Evolutionary conservation across 768 basidiomycete species (phyloP).

Genomic region (Leccinellum albellum): DNA sequence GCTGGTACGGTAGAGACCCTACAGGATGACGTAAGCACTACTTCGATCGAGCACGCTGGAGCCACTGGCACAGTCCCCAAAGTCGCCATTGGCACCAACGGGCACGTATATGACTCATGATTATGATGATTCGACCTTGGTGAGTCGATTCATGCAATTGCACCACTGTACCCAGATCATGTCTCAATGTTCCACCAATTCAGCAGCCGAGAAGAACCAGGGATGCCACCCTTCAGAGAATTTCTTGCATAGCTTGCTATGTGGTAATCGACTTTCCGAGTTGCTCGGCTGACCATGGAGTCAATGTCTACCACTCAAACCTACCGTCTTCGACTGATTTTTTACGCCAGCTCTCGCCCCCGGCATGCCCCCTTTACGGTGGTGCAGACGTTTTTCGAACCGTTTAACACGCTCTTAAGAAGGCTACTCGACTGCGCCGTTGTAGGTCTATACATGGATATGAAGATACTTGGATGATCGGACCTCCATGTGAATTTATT

Average conservation of each 20-base stretch:
- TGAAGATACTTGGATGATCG: neutral
- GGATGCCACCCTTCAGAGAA: neutral
- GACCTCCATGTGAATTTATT: neutral
- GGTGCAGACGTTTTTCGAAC: neutral
- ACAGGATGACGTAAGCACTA: slow-evolving; percentile 24
- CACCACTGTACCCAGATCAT: neutral
- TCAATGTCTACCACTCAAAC: neutral
- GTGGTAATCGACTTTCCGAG: neutral
- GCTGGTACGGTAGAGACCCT: slow-evolving; percentile 15
- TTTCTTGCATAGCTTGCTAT: neutral
- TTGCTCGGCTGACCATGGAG: neutral
- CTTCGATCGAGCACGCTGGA: slow-evolving; percentile 14
- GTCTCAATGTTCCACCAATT: neutral
- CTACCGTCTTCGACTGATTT: neutral
- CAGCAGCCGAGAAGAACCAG: neutral
- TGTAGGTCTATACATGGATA: neutral
- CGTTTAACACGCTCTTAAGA: neutral
- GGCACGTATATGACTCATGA: no score
- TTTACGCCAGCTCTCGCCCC: neutral
- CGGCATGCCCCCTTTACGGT: neutral
- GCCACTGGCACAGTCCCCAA: no score
- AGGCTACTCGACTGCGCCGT: neutral
- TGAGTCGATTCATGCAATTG: slow-evolving; percentile 5
- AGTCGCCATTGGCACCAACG: neutral
- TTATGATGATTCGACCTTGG: no score